Evolutionary conservation across 768 basidiomycete genomes (phyloP).

Genomic region (Brasilioporus rufonigricans): DNA sequence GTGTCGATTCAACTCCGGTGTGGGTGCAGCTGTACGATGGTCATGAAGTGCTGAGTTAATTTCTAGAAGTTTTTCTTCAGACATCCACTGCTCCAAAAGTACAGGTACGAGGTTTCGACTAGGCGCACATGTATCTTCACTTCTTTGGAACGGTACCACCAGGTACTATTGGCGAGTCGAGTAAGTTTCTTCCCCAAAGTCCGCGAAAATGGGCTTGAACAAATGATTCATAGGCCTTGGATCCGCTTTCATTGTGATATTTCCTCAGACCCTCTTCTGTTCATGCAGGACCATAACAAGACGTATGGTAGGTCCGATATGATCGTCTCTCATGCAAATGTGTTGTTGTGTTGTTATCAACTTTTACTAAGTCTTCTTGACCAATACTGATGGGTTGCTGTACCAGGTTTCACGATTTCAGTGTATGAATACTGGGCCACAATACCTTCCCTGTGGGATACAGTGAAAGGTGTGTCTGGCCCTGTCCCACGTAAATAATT

Average conservation of each 20-base stretch:
- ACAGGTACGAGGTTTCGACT: slow-evolving; percentile 21
- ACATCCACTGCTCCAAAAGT: slow-evolving; percentile 27
- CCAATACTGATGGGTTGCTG: neutral
- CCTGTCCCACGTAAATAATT: slow-evolving; percentile 35
- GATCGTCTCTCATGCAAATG: neutral
- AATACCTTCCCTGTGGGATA: slow-evolving; percentile 61
- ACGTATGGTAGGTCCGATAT: slow-evolving; percentile 42
- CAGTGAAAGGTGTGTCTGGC: slow-evolving; percentile 49
- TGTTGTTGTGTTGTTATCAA: neutral
- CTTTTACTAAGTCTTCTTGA: neutral
- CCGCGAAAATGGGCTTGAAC: slow-evolving; percentile 31
- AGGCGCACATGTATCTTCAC: neutral
- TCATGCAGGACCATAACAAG: slow-evolving; percentile 54
- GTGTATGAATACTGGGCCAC: slow-evolving; percentile 62
- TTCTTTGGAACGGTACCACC: neutral
- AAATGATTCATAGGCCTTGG: slow-evolving; percentile 38
- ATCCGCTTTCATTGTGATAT: slow-evolving; percentile 56
- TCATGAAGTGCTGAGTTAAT: neutral
- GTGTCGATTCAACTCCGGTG: slow-evolving; percentile 75
- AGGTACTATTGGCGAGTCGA: slow-evolving; percentile 33
- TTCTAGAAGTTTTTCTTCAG: slow-evolving; percentile 49
- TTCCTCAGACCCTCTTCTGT: slow-evolving; percentile 48
- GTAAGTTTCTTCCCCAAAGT: slow-evolving; percentile 28
- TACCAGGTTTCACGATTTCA: slow-evolving; percentile 58
- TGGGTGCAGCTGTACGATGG: slow-evolving; percentile 28